phyloP scores from a whole-genome alignment of 768 basidiomycete genomes.

The Trametes cingulata region DNA sequence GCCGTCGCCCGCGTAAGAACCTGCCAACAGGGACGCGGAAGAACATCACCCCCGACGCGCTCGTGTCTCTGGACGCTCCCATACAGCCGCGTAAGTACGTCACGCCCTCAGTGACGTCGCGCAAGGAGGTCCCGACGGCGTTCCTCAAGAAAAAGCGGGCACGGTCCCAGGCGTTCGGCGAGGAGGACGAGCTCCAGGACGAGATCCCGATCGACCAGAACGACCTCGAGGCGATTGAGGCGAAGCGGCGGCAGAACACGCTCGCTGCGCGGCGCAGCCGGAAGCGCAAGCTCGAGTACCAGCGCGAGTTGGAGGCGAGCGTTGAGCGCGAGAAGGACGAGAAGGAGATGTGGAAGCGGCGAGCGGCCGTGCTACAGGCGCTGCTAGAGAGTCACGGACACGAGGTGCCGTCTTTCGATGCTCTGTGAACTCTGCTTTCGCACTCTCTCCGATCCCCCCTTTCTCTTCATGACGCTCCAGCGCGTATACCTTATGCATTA shows the following conservation, averaged over 20 bases:
- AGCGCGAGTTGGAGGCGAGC: constrained; percentile 61
- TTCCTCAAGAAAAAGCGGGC: constrained; percentile 68
- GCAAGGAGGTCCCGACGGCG: constrained; percentile 69
- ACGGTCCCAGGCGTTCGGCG: constrained; percentile 46
- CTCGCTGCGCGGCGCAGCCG: constrained; percentile 81
- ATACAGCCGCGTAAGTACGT: constrained; percentile 78
- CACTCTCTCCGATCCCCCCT: not conserved
- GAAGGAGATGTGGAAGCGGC: constrained; percentile 62
- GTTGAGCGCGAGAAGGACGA: constrained; percentile 56
- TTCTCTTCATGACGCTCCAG: constrained; percentile 18
- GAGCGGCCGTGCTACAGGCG: constrained; percentile 48
- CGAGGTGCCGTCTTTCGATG: constrained; percentile 43
- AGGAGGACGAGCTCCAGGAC: constrained; percentile 51
- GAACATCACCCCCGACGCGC: constrained; percentile 61
- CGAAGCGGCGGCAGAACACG: constrained; percentile 83
- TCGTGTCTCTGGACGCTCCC: constrained; percentile 76
- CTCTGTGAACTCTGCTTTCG: constrained; percentile 11
- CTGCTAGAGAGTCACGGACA: constrained; percentile 59
- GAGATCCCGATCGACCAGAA: constrained; percentile 43
- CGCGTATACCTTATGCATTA: constrained; percentile 23
- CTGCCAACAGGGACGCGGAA: constrained; percentile 69
- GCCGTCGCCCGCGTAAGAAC: constrained; percentile 32
- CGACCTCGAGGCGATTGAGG: constrained; percentile 69
- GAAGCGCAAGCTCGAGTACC: constrained; percentile 70
- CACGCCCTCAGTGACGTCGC: constrained; percentile 72